phyloP scores from a whole-genome alignment of 2,329 filamentous ascomycete species.

The Westerdykella aurantiaca region DNA sequence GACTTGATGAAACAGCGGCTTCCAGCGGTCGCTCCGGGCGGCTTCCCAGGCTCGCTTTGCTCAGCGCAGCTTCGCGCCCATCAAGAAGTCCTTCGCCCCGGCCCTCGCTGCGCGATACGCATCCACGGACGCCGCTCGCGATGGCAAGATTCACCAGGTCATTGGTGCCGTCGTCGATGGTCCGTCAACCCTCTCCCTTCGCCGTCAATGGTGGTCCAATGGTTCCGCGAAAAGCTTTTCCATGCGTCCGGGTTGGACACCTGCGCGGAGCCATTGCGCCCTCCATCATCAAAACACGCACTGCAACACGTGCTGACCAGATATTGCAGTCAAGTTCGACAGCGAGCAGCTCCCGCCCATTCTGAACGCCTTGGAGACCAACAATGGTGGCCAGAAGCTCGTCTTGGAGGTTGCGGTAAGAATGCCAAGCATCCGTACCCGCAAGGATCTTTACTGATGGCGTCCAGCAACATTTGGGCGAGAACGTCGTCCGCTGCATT shows the following conservation, averaged over 20 bases:
- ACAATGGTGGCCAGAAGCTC: constrained; percentile 90
- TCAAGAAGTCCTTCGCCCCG: constrained; percentile 53
- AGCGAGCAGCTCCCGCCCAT: constrained; percentile 88
- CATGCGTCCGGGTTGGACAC: constrained; percentile 9
- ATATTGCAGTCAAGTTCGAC: constrained; percentile 84
- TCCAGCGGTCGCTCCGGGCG: constrained; percentile 60
- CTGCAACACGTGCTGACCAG: constrained; percentile 28
- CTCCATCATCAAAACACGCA: constrained; percentile 16
- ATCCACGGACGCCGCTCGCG: constrained; percentile 50
- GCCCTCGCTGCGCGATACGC: constrained; percentile 58
- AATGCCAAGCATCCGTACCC: constrained; percentile 23
- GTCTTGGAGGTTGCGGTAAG: constrained; percentile 94
- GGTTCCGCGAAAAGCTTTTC: constrained; percentile 41
- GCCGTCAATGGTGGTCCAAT: not conserved
- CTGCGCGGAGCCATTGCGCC: constrained; percentile 17
- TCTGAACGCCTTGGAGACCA: constrained; percentile 90
- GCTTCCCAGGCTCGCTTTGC: constrained; percentile 49
- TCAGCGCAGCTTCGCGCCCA: constrained; percentile 46
- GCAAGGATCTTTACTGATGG: constrained; percentile 21
- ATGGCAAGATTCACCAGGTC: constrained; percentile 42
- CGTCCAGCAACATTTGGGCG: constrained; percentile 91
- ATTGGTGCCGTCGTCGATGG: constrained; percentile 93
- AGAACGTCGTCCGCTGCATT: constrained; percentile 99
- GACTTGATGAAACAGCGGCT: constrained; percentile 51
- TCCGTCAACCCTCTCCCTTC: constrained; percentile 37